Percentiles rank a stretch among this genome's conserved stretches.
phyloP scores from a whole-genome alignment of 176 grass and related monocot species.

The Otatea glauca region DNA sequence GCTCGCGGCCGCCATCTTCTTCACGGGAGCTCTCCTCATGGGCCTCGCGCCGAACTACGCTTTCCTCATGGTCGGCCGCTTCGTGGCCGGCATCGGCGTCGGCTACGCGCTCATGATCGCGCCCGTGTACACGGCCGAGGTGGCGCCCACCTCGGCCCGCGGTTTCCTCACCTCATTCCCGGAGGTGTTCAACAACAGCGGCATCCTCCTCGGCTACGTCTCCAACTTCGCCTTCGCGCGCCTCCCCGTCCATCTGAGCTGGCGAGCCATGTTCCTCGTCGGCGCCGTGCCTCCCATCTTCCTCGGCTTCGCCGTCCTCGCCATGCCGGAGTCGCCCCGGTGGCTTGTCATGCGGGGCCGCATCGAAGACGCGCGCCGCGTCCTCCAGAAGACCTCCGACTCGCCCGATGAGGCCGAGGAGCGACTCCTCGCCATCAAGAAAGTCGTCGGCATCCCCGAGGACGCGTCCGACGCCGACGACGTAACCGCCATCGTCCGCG shows the following conservation, averaged over 20 bases:
- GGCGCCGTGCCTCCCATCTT: conserved; percentile 84
- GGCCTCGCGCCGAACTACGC: conserved; percentile 71
- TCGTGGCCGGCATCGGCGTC: conserved; percentile 84
- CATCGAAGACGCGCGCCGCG: conserved; percentile 62
- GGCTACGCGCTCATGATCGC: conserved; percentile 83
- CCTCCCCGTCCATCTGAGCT: conserved; percentile 68
- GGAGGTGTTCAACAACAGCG: conserved; percentile 88
- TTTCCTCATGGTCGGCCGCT: conserved; percentile 79
- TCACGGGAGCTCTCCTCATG: conserved; percentile 76
- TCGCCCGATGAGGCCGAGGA: conserved; percentile 62
- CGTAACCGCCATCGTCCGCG: conserved; percentile 39
- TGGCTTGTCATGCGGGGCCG: conserved; percentile 97
- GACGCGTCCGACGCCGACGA: conserved; percentile 31
- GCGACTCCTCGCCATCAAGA: conserved; percentile 71
- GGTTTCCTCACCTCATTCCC: conserved; percentile 86
- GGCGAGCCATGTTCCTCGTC: conserved; percentile 86
- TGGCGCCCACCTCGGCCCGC: conserved; percentile 70
- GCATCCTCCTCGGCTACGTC: conserved; percentile 85
- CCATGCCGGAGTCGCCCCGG: conserved; percentile 92
- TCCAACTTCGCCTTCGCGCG: conserved; percentile 92
- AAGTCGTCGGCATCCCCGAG: conserved; percentile 61
- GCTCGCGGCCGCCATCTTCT: conserved; percentile 81
- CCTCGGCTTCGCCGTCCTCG: conserved; percentile 69
- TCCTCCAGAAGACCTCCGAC: conserved; percentile 70
- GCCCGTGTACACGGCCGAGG: conserved; percentile 87